Evolutionary conservation across 2,329 filamentous ascomycete genomes (phyloP).

Genomic region (Raffaelea deltoideospora): DNA sequence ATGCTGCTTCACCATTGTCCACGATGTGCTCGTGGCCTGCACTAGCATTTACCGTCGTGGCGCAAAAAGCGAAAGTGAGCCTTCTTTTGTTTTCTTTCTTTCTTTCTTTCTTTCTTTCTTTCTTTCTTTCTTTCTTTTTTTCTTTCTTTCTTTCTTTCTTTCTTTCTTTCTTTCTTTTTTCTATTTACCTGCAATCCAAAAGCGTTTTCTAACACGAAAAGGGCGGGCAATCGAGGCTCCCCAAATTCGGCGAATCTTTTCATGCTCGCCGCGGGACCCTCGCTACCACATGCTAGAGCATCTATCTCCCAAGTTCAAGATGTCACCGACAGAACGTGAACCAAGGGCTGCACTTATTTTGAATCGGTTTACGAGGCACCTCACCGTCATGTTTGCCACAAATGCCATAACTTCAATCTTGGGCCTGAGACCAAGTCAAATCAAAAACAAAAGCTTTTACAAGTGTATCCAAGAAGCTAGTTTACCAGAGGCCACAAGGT

Average conservation of each 20-base stretch:
- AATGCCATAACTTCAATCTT: constrained; percentile 61
- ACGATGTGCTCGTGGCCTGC: constrained; percentile 75
- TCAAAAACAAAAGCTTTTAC: constrained; percentile 71
- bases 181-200: not conserved
- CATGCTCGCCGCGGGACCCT: constrained; percentile 66
- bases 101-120: not conserved
- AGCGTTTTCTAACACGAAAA: constrained; percentile 24
- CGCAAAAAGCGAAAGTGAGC: constrained; percentile 58
- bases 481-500: constrained; percentile 59
- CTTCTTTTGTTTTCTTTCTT: not conserved
- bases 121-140: not conserved
- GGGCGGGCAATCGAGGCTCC: constrained; percentile 66
- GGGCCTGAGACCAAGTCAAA: constrained; percentile 51
- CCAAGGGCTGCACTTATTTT: constrained; percentile 72
- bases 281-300: constrained; percentile 84
- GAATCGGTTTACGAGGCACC: constrained; percentile 69
- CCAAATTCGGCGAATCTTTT: constrained; percentile 63
- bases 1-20: constrained; percentile 78
- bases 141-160: not conserved
- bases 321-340: constrained; percentile 51
- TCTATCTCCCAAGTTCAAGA: constrained; percentile 64
- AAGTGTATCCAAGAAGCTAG: constrained; percentile 72
- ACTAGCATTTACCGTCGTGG: constrained; percentile 62
- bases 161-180: not conserved
- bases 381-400: constrained; percentile 78